Conservation (phyloP, 805 yeast species). For the Sungouiozyma intestinalis region DNA sequence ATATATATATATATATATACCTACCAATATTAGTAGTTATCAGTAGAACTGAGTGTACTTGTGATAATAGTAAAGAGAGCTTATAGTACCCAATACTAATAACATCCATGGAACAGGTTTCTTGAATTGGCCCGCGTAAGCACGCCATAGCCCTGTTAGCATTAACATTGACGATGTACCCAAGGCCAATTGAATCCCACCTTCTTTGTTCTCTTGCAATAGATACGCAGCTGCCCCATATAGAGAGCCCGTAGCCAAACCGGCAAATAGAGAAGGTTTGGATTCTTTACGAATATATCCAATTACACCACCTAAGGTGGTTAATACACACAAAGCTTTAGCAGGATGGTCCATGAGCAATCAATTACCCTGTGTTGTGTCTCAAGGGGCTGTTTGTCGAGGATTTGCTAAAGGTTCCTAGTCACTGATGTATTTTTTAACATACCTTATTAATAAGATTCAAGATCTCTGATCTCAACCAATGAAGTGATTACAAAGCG, state of each 20-base stretch:
- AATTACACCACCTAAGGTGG: conserved; percentile 59
- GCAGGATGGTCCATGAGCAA: conserved; percentile 61
- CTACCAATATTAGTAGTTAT: neutral
- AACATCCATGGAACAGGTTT: conserved; percentile 71
- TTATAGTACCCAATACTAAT: conserved; percentile 49
- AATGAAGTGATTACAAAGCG: no score
- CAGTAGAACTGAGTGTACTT: conserved; percentile 67
- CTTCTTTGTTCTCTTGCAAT: conserved; percentile 58
- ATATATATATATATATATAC: neutral
- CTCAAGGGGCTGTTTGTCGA: neutral
- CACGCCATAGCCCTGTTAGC: conserved; percentile 65
- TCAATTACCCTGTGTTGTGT: neutral
- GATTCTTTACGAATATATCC: conserved; percentile 65
- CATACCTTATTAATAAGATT: neutral
- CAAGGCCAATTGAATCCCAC: conserved; percentile 73
- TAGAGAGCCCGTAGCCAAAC: conserved; percentile 46
- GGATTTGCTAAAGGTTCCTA: no score
- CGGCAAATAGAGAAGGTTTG: conserved; percentile 72
- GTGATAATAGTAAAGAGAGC: conserved; percentile 58
- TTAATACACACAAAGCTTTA: conserved; percentile 56
- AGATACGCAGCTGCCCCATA: conserved; percentile 71
- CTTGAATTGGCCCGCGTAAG: conserved; percentile 44
- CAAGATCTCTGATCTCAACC: neutral
- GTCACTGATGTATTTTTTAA: neutral
- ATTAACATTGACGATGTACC: conserved; percentile 57